phyloP scores from a whole-genome alignment of 495 filamentous ascomycete genomes.

The Cairneyella variabilis region DNA sequence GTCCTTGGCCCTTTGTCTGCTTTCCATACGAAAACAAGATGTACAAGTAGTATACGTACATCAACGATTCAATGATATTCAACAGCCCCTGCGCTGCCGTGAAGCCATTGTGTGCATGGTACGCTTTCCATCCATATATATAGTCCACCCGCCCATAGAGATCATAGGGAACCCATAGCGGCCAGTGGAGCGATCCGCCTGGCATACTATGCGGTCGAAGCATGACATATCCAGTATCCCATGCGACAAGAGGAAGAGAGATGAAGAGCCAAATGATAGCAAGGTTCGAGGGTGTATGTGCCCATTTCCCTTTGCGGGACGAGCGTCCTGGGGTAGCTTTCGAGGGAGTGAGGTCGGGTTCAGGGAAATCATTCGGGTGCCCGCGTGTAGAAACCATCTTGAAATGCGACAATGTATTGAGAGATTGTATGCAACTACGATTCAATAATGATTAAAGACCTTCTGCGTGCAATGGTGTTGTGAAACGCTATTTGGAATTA shows the following conservation, averaged over 20 bases:
- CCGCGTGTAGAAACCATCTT: slow-evolving; percentile 24
- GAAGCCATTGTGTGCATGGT: slow-evolving; percentile 68
- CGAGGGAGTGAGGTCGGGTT: slow-evolving; percentile 17
- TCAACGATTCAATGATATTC: slow-evolving; percentile 69
- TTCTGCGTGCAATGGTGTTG: too few species aligned
- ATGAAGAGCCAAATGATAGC: slow-evolving; percentile 71
- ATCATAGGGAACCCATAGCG: slow-evolving; percentile 75
- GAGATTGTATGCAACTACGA: too few species aligned
- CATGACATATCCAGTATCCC: slow-evolving; percentile 81
- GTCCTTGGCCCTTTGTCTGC: slow-evolving; percentile 31
- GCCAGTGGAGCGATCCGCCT: slow-evolving; percentile 68
- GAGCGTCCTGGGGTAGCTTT: slow-evolving; percentile 26
- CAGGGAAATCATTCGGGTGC: slow-evolving; percentile 20
- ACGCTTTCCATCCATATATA: slow-evolving; percentile 80
- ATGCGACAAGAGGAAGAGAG: slow-evolving; percentile 77
- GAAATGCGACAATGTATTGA: too few species aligned
- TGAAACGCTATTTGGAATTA: too few species aligned
- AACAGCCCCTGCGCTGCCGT: slow-evolving; percentile 70
- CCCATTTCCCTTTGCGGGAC: slow-evolving; percentile 40
- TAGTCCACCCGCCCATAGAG: slow-evolving; percentile 80
- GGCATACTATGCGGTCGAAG: slow-evolving; percentile 82
- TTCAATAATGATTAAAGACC: too few species aligned
- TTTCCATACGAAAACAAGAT: slow-evolving; percentile 51
- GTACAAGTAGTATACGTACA: slow-evolving; percentile 68
- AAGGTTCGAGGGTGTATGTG: slow-evolving; percentile 62